These are phyloP conservation scores for Terfezia boudieri DNA, from an alignment of 495 filamentous ascomycete species.

Conservation along the genomic window DNA sequence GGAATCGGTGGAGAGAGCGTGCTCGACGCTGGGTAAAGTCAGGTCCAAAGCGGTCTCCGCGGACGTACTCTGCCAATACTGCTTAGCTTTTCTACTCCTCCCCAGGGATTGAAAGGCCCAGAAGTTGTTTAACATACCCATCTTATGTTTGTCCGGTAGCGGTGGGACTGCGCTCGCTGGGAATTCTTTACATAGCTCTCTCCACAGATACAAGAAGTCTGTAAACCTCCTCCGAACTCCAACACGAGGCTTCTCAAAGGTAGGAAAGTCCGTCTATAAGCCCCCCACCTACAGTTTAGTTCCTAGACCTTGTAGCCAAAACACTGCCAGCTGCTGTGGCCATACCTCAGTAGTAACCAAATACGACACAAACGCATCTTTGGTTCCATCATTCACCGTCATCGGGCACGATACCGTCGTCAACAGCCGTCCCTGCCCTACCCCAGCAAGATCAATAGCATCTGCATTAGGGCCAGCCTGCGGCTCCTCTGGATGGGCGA, in stretches of 20 bases:
- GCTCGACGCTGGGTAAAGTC: conserved; percentile 85
- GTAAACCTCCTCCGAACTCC: conserved; percentile 75
- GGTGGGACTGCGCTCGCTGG: conserved; percentile 83
- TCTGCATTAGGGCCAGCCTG: conserved; percentile 36
- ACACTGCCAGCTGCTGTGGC: conserved; percentile 2
- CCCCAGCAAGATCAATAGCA: conserved; percentile 38
- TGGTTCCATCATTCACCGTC: conserved; percentile 93
- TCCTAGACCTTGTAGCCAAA: background rate
- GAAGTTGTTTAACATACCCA: conserved; percentile 24
- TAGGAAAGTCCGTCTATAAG: conserved; percentile 67
- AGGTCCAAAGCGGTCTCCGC: conserved; percentile 77
- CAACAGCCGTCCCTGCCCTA: conserved; percentile 60
- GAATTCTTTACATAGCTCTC: conserved; percentile 64
- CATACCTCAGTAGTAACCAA: conserved; percentile 71
- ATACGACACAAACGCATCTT: conserved; percentile 92
- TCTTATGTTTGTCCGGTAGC: conserved; percentile 92
- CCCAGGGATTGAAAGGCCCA: background rate
- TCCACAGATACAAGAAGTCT: conserved; percentile 94
- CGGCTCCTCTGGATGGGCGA: conserved; percentile 16
- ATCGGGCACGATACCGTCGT: conserved; percentile 59
- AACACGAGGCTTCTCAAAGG: conserved; percentile 60
- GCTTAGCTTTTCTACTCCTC: background rate
- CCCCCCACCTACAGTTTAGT: conserved; percentile 1
- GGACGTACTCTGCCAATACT: conserved; percentile 46
- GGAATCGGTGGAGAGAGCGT: conserved; percentile 77